Evolutionary conservation across 306 rosid genomes (phyloP), one percentile per base, ranked within the genome.

Genomic region (Begonia peltatifolia): DNA sequence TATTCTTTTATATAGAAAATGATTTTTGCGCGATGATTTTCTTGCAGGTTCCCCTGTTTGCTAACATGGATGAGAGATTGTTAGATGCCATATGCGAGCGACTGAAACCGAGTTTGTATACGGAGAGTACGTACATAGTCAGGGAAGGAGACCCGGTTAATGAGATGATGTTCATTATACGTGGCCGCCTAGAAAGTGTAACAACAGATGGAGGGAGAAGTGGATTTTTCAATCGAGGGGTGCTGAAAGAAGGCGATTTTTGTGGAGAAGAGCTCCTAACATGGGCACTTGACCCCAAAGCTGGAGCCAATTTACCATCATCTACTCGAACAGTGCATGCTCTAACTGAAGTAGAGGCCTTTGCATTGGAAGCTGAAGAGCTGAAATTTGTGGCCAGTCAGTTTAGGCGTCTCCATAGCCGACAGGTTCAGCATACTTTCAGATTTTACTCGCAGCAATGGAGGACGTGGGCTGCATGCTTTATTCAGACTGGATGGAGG

Each of bases 151-250:
- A 89, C 47, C 95, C 90, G 2, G 95, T 84, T 1, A 73, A 71
- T 35, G 97, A 84, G 71, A 89, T 89, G 97, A 67, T 78, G 6
- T 84, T 89, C 82, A 89, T 89, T 46, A 89, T 89, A 10, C 87
- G 97, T 0, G 95, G 97, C 12, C 83, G 80, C 22, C 74, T 89
- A 42, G 97, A 89, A 67, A 84, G 90, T 69, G 90, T 76, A 6
- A 84, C 97, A 1, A 84, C 90, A 22, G 97, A 84, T 63, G 97
- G 97, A 9, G 95, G 97, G 58, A 73, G 95, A 56, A 89, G 94
- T 53, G 97, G 97, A 17, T 89, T 89, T 62, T 84, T 78, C 83
- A 89, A 89, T 67, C 63, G 94, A n/a, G 90, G 97, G 16, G 30
- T 80, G 15, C 76, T 84, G 5, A 76, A 80, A 64, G 95, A 82